Conservation (phyloP, 345 rosid species). For the Brassica nigra region DNA sequence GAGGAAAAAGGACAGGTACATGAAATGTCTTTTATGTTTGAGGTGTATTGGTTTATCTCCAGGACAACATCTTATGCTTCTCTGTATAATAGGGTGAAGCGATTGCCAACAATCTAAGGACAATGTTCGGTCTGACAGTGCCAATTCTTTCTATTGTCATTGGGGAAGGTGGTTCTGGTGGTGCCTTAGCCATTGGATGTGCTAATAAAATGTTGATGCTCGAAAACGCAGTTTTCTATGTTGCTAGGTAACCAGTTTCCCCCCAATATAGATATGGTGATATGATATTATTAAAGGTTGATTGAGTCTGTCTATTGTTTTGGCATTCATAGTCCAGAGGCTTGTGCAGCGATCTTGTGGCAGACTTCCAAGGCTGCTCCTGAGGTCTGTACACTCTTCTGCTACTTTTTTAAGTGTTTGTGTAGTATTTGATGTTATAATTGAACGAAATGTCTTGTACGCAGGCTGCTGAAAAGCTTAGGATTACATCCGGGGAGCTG, state of each 20-base stretch:
- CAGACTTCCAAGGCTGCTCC: constrained; percentile 91
- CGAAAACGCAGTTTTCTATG: constrained; percentile 94
- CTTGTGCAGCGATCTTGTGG: constrained; percentile 97
- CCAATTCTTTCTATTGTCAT: constrained; percentile 91
- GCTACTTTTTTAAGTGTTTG: constrained; percentile 14
- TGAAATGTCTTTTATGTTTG: constrained; percentile 6
- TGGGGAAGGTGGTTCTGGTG: constrained; percentile 99
- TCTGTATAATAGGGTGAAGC: constrained; percentile 78
- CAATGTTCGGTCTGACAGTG: constrained; percentile 95
- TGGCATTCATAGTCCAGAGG: constrained; percentile 77
- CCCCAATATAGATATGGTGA: background rate
- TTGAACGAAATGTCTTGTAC: constrained; percentile 29
- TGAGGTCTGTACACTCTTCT: constrained; percentile 52
- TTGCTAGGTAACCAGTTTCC: constrained; percentile 68
- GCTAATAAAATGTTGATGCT: constrained; percentile 92
- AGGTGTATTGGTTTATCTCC: constrained; percentile 19
- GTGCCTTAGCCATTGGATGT: constrained; percentile 97
- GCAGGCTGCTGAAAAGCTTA: constrained; percentile 95
- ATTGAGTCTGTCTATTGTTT: constrained; percentile 12
- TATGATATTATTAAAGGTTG: background rate
- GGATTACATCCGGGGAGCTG: constrained; percentile 77
- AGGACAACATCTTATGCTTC: background rate
- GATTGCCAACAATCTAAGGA: constrained; percentile 88
- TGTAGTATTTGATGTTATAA: constrained; percentile 13
- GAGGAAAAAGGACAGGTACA: constrained; percentile 79